Percentiles rank a stretch among this genome's conserved stretches.
phyloP scores from a whole-genome alignment of 2,329 filamentous ascomycete species.

The Pyricularia grisea region DNA sequence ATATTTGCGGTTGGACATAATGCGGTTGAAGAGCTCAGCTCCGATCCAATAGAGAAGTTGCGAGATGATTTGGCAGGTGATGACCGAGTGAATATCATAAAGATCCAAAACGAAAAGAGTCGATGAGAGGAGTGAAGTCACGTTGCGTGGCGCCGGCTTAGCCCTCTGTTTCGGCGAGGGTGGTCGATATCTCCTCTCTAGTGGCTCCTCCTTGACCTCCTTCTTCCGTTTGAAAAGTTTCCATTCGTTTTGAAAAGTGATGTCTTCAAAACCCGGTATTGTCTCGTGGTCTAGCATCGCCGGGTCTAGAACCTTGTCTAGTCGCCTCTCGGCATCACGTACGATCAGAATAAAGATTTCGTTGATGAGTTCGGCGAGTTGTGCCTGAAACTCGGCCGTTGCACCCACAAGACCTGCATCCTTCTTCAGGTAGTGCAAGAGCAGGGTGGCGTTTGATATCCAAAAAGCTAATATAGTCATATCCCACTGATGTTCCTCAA shows the following conservation, averaged over 20 bases:
- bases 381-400: constrained; percentile 82
- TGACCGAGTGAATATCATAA: constrained; percentile 98
- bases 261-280: constrained; percentile 93
- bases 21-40: constrained; percentile 91
- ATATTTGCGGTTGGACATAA: constrained; percentile 94
- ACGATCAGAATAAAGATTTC: constrained; percentile 99
- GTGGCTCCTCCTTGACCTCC: constrained; percentile 80
- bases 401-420: constrained; percentile 72
- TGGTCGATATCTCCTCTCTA: constrained; percentile 83
- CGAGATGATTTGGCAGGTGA: constrained; percentile 81
- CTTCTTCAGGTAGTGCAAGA: constrained; percentile 97
- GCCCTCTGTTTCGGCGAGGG: constrained; percentile 89
- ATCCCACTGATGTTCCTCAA: constrained; percentile 96
- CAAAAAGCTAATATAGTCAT: constrained; percentile 99
- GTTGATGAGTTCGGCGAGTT: constrained; percentile 89
- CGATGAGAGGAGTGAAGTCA: constrained; percentile 89
- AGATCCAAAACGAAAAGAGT: constrained; percentile 94
- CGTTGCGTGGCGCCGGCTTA: constrained; percentile 86
- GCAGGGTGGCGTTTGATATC: constrained; percentile 91
- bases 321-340: constrained; percentile 84
- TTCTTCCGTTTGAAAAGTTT: constrained; percentile 90
- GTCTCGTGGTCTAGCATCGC: constrained; percentile 98
- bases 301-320: constrained; percentile 89
- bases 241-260: constrained; percentile 97
- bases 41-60: constrained; percentile 95